Percentiles rank a stretch among this genome's conserved stretches.
These are phyloP conservation scores for Lolium multiflorum DNA, from an alignment of 176 grass and related monocot species.

Conservation along the genomic window DNA sequence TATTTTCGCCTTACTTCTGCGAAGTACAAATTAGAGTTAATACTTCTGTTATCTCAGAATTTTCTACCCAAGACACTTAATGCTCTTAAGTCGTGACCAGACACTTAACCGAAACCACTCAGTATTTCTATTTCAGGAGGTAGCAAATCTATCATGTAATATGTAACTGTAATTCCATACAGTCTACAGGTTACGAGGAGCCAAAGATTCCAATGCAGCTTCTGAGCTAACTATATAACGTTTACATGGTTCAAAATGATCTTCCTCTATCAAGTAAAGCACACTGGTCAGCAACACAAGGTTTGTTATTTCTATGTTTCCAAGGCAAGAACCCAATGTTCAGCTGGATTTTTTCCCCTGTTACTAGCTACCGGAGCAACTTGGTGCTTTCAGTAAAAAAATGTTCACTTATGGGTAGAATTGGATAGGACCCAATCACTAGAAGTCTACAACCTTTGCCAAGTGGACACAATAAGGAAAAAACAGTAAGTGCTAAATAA, in stretches of 20 bases:
- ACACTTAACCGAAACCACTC: not conserved
- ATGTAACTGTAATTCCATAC: not conserved
- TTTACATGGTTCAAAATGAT: not conserved
- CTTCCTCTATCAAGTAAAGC: not conserved
- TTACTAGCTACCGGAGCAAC: not conserved
- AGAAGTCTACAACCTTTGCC: constrained; percentile 26
- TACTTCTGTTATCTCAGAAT: not conserved
- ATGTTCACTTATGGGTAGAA: not conserved
- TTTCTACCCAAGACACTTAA: not conserved
- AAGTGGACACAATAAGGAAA: not conserved
- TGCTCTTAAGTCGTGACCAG: not conserved
- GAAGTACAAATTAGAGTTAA: not conserved
- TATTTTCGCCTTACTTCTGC: not conserved
- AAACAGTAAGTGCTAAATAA: not conserved
- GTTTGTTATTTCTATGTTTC: not conserved
- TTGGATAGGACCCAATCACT: not conserved
- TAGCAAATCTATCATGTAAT: constrained; percentile 10
- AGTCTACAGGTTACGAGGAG: not conserved
- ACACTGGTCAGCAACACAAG: not conserved
- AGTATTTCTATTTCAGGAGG: not conserved
- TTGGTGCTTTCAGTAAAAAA: not conserved
- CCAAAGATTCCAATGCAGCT: not conserved
- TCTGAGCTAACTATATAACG: not conserved
- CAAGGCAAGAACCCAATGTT: constrained; percentile 24
- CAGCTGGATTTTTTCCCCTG: not conserved